phyloP scores from a whole-genome alignment of 768 basidiomycete species.

The Tricholoma matsutake region DNA sequence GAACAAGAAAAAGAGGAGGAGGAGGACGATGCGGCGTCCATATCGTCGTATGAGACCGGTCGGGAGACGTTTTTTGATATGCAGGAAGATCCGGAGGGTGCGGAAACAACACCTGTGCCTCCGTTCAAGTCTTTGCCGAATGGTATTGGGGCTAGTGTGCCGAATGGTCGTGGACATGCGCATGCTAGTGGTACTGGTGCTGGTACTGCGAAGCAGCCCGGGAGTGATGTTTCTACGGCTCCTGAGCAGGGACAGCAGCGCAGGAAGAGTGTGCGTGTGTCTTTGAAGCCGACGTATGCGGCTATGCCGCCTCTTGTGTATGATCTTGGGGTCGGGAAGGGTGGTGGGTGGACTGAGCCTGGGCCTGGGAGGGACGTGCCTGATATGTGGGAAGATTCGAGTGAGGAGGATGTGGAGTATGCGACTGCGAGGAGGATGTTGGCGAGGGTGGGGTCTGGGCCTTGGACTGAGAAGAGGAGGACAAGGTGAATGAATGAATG shows the following conservation, averaged over 20 bases:
- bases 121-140: background rate
- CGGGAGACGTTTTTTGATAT: conserved; percentile 47
- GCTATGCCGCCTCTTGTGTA: conserved; percentile 61
- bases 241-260: conserved; percentile 15
- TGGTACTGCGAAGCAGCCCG: conserved; percentile 10
- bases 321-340: conserved; percentile 41
- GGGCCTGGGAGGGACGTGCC: conserved; percentile 13
- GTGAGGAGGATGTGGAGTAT: conserved; percentile 74
- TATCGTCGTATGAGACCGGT: conserved; percentile 67
- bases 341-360: conserved; percentile 2
- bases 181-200: conserved; percentile 11
- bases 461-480: conserved; percentile 30
- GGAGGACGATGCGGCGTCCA: conserved; percentile 43
- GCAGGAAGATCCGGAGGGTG: conserved; percentile 18
- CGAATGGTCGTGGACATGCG: background rate
- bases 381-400: conserved; percentile 72
- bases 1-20: conserved; percentile 7
- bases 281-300: conserved; percentile 73
- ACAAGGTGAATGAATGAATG: conserved; percentile 11
- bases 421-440: conserved; percentile 52
- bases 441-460: conserved; percentile 31
- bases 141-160: background rate
- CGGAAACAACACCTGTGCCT: background rate
- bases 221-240: conserved; percentile 1
- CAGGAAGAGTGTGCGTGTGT: conserved; percentile 77